These are phyloP conservation scores for Myxozyma neglecta DNA, from an alignment of 805 yeast genomes.

Conservation along the genomic window DNA sequence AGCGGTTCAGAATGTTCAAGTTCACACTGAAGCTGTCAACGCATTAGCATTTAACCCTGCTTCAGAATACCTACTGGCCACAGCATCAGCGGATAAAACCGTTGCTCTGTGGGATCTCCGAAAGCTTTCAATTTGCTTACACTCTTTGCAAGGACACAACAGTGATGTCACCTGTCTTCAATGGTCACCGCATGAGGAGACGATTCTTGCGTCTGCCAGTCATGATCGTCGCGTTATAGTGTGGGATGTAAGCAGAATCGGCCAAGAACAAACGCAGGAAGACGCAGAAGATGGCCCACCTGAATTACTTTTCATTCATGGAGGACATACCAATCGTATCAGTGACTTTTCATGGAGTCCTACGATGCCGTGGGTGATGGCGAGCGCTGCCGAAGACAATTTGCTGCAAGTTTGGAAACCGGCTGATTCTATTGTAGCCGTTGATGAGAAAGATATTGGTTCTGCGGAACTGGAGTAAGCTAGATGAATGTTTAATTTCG, in stretches of 20 bases:
- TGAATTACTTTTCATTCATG: slow-evolving; percentile 74
- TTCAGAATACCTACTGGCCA: slow-evolving; percentile 57
- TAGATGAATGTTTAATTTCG: not conserved
- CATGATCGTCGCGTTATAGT: slow-evolving; percentile 69
- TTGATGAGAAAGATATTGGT: slow-evolving; percentile 44
- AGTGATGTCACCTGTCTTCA: slow-evolving; percentile 56
- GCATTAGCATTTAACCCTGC: slow-evolving; percentile 65
- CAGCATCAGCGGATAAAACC: slow-evolving; percentile 77
- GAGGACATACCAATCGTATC: slow-evolving; percentile 76
- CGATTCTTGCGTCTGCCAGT: slow-evolving; percentile 56
- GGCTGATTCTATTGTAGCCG: slow-evolving; percentile 47
- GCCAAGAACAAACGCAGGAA: slow-evolving; percentile 54
- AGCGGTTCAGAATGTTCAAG: slow-evolving; percentile 47
- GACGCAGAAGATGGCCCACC: slow-evolving; percentile 69
- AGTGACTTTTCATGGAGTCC: slow-evolving; percentile 72
- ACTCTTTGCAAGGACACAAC: slow-evolving; percentile 68
- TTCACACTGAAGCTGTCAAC: slow-evolving; percentile 64
- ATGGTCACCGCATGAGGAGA: slow-evolving; percentile 53
- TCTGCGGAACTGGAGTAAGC: slow-evolving; percentile 33
- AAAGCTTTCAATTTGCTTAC: slow-evolving; percentile 56
- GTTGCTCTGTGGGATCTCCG: slow-evolving; percentile 75
- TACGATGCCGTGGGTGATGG: slow-evolving; percentile 53
- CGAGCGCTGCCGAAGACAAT: slow-evolving; percentile 73
- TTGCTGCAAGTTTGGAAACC: slow-evolving; percentile 77
- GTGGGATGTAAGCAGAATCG: slow-evolving; percentile 70